Evolutionary conservation across 192 early-diverging fungal genomes (phyloP).

Genomic region (Paraglomus brasilianum): DNA sequence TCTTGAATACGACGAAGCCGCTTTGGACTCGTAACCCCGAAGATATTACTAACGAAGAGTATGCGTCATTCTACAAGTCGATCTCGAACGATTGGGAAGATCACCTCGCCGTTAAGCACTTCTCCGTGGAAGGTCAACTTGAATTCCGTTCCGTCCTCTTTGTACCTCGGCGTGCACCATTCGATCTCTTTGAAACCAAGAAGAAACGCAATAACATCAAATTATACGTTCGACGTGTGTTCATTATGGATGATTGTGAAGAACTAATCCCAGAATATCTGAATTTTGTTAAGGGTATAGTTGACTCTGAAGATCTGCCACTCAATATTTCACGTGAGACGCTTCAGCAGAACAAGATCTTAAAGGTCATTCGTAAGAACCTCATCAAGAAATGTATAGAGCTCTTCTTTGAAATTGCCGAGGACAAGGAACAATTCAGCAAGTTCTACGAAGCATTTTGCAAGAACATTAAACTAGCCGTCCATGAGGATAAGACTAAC

Average conservation of each 20-base stretch:
- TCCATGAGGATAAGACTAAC: conserved; percentile 99
- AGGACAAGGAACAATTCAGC: conserved; percentile 98
- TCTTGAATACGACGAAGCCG: conserved; percentile 99
- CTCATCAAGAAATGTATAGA: conserved; percentile 99
- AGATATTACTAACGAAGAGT: conserved; percentile 94
- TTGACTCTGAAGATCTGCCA: conserved; percentile 99
- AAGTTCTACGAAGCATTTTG: conserved; percentile 99
- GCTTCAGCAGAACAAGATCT: conserved; percentile 99
- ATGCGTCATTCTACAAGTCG: conserved; percentile 98
- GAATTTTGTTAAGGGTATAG: conserved; percentile 99
- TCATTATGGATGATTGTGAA: conserved; percentile 99
- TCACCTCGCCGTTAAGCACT: conserved; percentile 96
- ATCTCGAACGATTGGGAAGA: conserved; percentile 99
- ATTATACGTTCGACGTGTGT: conserved; percentile 99
- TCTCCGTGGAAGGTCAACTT: conserved; percentile 98
- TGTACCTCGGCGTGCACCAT: conserved; percentile 94
- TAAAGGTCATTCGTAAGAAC: conserved; percentile 99
- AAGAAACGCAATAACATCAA: conserved; percentile 99
- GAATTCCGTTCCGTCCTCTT: conserved; percentile 99
- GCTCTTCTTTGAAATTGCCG: conserved; percentile 94
- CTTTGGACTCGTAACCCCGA: conserved; percentile 99
- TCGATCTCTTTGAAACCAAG: conserved; percentile 97
- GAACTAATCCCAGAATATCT: conserved; percentile 99
- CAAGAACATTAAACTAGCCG: conserved; percentile 99
- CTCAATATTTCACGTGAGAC: conserved; percentile 99